Percentiles rank a stretch among this genome's conserved stretches.
These are phyloP conservation scores for Aspergillus terreus DNA, from an alignment of 2,329 filamentous ascomycete species.

Conservation along the genomic window DNA sequence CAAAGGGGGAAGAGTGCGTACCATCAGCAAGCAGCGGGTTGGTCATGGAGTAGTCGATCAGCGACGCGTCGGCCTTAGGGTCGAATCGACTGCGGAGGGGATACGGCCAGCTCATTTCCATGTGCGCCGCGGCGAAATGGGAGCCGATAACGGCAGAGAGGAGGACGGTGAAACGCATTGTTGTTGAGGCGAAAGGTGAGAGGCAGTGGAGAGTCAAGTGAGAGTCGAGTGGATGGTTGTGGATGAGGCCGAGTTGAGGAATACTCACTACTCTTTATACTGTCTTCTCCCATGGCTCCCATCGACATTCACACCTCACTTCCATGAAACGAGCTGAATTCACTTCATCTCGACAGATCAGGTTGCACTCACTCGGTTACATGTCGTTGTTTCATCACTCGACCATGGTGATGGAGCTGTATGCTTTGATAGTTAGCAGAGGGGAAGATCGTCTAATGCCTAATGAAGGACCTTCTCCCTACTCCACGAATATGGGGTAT, in stretches of 20 bases:
- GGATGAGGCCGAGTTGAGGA: no score
- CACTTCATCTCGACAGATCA: neutral
- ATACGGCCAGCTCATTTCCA: slow-evolving; percentile 51
- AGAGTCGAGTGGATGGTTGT: no score
- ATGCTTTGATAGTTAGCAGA: neutral
- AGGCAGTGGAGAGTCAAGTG: no score
- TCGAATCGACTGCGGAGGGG: slow-evolving; percentile 47
- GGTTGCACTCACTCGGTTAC: slow-evolving; percentile 5
- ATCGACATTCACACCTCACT: no score
- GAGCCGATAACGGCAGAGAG: neutral
- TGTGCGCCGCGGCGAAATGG: slow-evolving; percentile 34
- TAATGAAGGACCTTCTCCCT: no score
- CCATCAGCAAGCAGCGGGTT: slow-evolving; percentile 41
- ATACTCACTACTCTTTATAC: no score
- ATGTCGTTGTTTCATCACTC: neutral
- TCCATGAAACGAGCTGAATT: neutral
- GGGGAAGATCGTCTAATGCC: no score
- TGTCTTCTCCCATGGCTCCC: no score
- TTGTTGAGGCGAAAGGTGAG: neutral
- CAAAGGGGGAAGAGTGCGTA: neutral
- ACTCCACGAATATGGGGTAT: no score
- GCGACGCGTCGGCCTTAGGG: slow-evolving; percentile 61
- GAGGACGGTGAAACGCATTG: slow-evolving; percentile 5
- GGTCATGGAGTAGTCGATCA: slow-evolving; percentile 18
- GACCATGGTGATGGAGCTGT: neutral